Evolutionary conservation across 129 eudicot species (phyloP).

Genomic region (Erigeron canadensis): DNA sequence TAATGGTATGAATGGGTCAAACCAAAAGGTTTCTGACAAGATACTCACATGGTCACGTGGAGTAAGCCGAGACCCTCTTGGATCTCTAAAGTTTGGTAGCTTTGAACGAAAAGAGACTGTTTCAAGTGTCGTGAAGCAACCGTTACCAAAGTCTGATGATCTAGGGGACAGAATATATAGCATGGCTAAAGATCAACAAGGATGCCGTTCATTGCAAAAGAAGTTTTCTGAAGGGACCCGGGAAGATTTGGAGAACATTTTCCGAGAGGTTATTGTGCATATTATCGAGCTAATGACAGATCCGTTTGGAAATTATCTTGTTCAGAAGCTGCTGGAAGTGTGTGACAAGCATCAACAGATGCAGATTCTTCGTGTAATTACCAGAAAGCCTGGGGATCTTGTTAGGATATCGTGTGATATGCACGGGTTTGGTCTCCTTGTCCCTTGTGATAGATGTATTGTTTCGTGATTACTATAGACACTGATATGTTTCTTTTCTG

Average conservation of each 20-base stretch:
- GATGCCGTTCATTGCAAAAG: conserved; percentile 54
- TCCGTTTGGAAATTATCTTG: conserved; percentile 62
- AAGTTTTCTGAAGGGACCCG: conserved; percentile 51
- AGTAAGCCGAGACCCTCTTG: conserved; percentile 38
- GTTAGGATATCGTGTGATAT: conserved; percentile 58
- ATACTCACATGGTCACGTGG: conserved; percentile 51
- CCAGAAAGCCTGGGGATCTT: conserved; percentile 54
- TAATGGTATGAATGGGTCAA: conserved; percentile 26
- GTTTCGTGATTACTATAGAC: background rate
- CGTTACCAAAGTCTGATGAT: conserved; percentile 36
- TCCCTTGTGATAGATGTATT: background rate
- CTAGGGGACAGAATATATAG: conserved; percentile 39
- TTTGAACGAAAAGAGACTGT: conserved; percentile 45
- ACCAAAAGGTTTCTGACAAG: conserved; percentile 45
- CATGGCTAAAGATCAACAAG: conserved; percentile 64
- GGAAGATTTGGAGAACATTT: conserved; percentile 46
- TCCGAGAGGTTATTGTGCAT: conserved; percentile 47
- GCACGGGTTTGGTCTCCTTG: conserved; percentile 46
- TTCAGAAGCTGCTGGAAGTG: conserved; percentile 59
- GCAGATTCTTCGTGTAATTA: conserved; percentile 50
- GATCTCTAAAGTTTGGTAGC: conserved; percentile 49
- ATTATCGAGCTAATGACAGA: conserved; percentile 55
- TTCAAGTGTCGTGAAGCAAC: conserved; percentile 33
- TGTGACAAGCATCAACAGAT: conserved; percentile 48
- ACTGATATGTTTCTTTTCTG: background rate